Conservation (phyloP, 768 basidiomycete genomes). For the Pleurotus pulmonarius region DNA sequence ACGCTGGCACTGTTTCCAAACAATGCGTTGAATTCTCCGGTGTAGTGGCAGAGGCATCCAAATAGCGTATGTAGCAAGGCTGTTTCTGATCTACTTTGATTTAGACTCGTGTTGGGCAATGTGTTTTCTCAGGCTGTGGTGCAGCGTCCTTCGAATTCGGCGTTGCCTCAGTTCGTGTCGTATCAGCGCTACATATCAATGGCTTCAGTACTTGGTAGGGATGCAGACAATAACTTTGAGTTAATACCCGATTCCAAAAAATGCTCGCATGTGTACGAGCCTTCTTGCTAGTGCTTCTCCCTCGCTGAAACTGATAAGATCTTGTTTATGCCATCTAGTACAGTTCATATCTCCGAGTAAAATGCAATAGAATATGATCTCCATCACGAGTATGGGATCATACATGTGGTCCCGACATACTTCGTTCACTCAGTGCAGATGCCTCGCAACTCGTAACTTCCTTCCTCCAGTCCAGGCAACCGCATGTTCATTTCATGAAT, state of each 20-base stretch:
- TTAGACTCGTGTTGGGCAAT: slow-evolving; percentile 1
- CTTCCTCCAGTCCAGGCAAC: neutral
- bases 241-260: no score
- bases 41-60: neutral
- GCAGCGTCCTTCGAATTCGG: neutral
- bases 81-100: slow-evolving; percentile 1
- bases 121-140: neutral
- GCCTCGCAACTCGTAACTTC: neutral
- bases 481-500: neutral
- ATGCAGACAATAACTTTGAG: no score
- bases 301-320: neutral
- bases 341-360: slow-evolving; percentile 1
- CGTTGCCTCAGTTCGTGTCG: neutral
- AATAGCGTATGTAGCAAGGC: slow-evolving; percentile 3
- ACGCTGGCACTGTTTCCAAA: neutral
- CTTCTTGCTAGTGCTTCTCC: neutral
- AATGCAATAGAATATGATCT: slow-evolving; percentile 1
- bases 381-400: neutral
- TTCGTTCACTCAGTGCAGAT: neutral
- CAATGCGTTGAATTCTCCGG: neutral
- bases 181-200: neutral
- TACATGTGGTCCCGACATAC: neutral
- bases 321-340: neutral
- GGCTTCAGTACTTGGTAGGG: no score
- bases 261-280: neutral